Evolutionary conservation across 2,329 filamentous ascomycete genomes (phyloP), one percentile per base, ranked within the genome.

Genomic region (Cordyceps farinosa): DNA sequence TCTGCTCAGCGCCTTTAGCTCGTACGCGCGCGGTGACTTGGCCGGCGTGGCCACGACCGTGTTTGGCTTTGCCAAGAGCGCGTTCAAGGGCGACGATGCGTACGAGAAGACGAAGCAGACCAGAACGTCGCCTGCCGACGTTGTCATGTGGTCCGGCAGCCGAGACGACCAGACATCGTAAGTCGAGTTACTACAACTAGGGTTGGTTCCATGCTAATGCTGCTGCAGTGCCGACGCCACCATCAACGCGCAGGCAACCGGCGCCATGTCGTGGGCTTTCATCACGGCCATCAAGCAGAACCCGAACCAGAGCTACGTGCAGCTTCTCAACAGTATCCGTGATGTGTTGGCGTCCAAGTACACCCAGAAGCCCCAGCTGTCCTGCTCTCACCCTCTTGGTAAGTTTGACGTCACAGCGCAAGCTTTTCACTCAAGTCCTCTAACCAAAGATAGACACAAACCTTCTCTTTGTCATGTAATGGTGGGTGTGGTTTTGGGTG

Each of bases 221-320:
- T 22, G 54, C 57, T 62, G 62, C 69, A 96, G 92, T 64, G 90
- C 92, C 78, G 95, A 99, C 75, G 93, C 95, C 13, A 90, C 87
- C 34, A 97, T 98, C 68, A 86, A 84, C 50, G 87, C 91, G 63
- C 85, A 97, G 78, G 94, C 95, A 40, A 99, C 95, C 0, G 95
- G 95, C 62, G 95, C 95, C 76, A 98, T 99, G 95, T 97, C 92
- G 3, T 97, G 90, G 87, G 95, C 95, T 2, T 99, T 99, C 76
- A 95, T 99, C 75, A 87, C 84, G 1, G 89, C 93, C 27, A 84
- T 98, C 72, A 93, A 90, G 82, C 92, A 93, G 80, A 96, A 96
- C 73, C 92, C 92, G 1, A 89, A 96, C 74, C 95, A 98, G 80
- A 97, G 90, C 78, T 99, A 99, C 73, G 91, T 98, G 57, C 89